Base-by-base conservation (phyloP, 1,284 basidiomycete genomes). In the Sporisorium scitamineum region DNA sequence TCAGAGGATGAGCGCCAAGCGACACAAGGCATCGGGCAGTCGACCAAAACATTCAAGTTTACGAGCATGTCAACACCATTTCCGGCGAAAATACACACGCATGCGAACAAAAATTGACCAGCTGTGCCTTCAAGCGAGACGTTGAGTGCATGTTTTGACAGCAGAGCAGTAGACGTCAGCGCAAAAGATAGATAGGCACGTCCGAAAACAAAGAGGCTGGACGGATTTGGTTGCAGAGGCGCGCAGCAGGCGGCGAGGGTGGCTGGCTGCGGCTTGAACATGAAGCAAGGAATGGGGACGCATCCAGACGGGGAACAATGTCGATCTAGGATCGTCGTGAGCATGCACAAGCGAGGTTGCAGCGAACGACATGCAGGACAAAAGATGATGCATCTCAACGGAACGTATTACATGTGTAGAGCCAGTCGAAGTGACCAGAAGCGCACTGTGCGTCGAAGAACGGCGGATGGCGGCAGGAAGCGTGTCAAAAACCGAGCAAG, bases 351-450 rank as follows among this genome's bases (percentile, higher is more conserved):
- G 59, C 65, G 65, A 68, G 65, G 27, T 34, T 39, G 50, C 14
- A 37, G 45, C 26, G 14, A 31, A 37, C n/a, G n/a, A n/a, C n/a
- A n/a, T n/a, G n/a, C n/a, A n/a, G n/a, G n/a, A 44, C 3, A 2
- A 13, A 50, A 52, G 47, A 34, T 70, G 61, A 70, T 60, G 68
- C 68, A 65, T 54, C 68, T 53, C 62, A 70, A 53, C 45, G 54
- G 61, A 44, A 58, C 42, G 67, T 57, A 57, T 24, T 5, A 22
- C 34, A 48, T 14, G 16, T 29, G 31, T 39, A 41, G 24, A 50
- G 26, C 32, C 32, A 29, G 13, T 26, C 42, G 37, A 44, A 10
- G n/a, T 20, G 48, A 50, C 52, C 50, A 29, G 54, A 54, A 58
- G 61, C 29, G 41, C 42, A 14, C 26, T 50, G 39, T 68, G 54